Conservation (phyloP, 768 basidiomycete species). For the Agrocybe praecox region DNA sequence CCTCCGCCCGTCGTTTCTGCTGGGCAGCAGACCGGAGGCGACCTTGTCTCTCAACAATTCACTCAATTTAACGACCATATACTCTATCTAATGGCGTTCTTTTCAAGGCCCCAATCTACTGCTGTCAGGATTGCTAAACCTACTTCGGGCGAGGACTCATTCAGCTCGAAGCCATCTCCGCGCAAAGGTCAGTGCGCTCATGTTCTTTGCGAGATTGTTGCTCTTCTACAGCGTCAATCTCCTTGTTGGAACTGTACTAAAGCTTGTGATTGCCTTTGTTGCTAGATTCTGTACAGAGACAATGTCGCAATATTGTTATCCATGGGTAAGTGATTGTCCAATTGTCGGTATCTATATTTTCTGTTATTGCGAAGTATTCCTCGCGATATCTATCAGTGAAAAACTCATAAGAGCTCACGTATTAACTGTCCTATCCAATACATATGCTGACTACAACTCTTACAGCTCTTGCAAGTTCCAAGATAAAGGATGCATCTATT, state of each 20-base stretch:
- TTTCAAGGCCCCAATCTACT: slow-evolving; percentile 61
- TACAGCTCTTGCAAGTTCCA: slow-evolving; percentile 81
- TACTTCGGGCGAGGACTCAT: slow-evolving; percentile 36
- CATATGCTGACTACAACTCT: neutral
- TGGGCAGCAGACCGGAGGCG: slow-evolving; percentile 29
- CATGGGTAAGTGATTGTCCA: slow-evolving; percentile 66
- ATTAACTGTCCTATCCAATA: neutral
- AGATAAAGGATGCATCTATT: slow-evolving; percentile 84
- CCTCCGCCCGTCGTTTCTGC: slow-evolving; percentile 26
- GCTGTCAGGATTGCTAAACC: slow-evolving; percentile 79
- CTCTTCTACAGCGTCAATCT: too few species aligned
- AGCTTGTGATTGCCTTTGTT: neutral
- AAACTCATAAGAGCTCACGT: neutral
- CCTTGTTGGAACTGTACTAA: neutral
- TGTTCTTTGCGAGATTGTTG: neutral
- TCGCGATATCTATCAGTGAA: neutral
- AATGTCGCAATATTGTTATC: slow-evolving; percentile 90
- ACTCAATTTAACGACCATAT: neutral
- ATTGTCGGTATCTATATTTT: neutral
- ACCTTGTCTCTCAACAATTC: neutral
- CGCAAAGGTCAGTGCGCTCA: slow-evolving; percentile 56
- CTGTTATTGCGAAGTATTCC: neutral
- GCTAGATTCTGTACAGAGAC: slow-evolving; percentile 69
- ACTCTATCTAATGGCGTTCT: slow-evolving; percentile 59
- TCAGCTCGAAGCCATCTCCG: slow-evolving; percentile 35